Evolutionary conservation across 495 filamentous ascomycete species (phyloP), one percentile per base, ranked within the genome.

Genomic region (Saxophila tyrrhenica): DNA sequence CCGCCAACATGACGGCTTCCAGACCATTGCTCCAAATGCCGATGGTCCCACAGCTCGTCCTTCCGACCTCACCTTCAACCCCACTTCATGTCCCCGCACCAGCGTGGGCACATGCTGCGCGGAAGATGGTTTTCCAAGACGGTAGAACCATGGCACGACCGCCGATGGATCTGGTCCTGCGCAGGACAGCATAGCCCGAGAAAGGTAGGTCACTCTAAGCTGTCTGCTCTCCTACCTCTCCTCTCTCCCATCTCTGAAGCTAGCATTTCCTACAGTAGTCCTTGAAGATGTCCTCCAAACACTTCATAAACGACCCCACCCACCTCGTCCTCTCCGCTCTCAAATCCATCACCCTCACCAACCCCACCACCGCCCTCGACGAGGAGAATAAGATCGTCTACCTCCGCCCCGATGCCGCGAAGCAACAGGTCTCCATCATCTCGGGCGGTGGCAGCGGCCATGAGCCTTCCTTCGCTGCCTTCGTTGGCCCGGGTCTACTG

Each of bases 381-480:
- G 63, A 65, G 44, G 70, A 77, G 38, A 87, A 95, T 72, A 98
- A 96, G 66, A 85, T 91, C 61, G 68, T 95, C 60, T 94, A 94
- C 71, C 81, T 76, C 41, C 82, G 86, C 54, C 86, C 68, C 44
- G 64, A 67, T 46, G 71, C 71, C 48, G 64, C 71, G 21, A 39
- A 63, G 2, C 45, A 61, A 10, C 81, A 83, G 50, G 89, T 95
- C 47, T 84, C 86, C 32, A 74, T 97, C 63, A 75, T 98, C 55
- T 89, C 85, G 17, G 92, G 92, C 60, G 92, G 92, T 53, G 92
- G 92, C 25, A 85, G 83, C 21, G 92, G 92, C 59, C 92, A 98
- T 62, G 92, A 98, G 65, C 92, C 92, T 25, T 84, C 84, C 53
- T 96, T 95, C 65, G 80, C 86, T 1, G 83, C 75, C 55, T 84